These are phyloP conservation scores for Kalmusia sp. DNA, from an alignment of 2,329 filamentous ascomycete genomes.

Conservation along the genomic window DNA sequence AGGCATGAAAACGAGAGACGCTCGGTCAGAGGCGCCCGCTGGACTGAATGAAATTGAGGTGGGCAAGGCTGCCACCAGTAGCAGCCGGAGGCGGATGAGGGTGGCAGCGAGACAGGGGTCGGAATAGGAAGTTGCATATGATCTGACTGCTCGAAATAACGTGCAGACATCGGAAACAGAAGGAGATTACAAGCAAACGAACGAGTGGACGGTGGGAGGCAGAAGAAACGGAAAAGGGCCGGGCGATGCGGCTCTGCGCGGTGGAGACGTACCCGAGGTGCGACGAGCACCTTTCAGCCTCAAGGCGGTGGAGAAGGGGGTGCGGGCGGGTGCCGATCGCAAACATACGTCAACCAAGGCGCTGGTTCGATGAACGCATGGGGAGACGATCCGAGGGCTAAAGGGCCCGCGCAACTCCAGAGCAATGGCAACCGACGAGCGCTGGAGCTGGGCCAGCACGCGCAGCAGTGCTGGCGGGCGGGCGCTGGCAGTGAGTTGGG, in stretches of 20 bases:
- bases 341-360: conserved; percentile 30
- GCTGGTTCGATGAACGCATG: conserved; percentile 29
- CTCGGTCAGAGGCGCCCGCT: conserved; percentile 15
- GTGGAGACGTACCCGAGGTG: conserved; percentile 47
- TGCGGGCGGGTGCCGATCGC: conserved; percentile 43
- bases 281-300: conserved; percentile 45
- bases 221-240: conserved; percentile 11
- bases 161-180: neutral
- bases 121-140: conserved; percentile 19
- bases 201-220: conserved; percentile 15
- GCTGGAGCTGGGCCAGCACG: neutral
- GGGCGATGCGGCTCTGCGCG: conserved; percentile 41
- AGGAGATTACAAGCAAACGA: conserved; percentile 12
- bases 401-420: conserved; percentile 10
- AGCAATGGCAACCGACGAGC: neutral
- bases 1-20: conserved; percentile 11
- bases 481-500: neutral
- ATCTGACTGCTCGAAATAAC: conserved; percentile 1
- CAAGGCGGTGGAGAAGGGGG: conserved; percentile 42
- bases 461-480: neutral
- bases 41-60: conserved; percentile 12
- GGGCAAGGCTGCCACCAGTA: conserved; percentile 21
- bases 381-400: conserved; percentile 23
- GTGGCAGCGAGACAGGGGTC: conserved; percentile 19
- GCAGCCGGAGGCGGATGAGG: conserved; percentile 8